Base-by-base conservation (phyloP, 345 rosid genomes). In the Nephelium lappaceum region DNA sequence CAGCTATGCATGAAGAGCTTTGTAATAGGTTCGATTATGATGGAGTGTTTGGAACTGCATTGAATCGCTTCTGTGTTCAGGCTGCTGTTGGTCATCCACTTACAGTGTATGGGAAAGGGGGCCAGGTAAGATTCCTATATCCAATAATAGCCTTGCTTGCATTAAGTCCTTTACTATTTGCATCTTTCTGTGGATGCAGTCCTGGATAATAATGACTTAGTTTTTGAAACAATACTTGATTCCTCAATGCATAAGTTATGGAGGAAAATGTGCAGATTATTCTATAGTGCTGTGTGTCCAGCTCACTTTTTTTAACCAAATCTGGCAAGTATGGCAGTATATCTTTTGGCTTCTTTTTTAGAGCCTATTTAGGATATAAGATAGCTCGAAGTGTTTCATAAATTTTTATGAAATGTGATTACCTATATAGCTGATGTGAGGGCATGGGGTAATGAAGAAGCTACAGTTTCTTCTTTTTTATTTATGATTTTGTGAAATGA, bases 71-170 rank as follows among this genome's bases (percentile, higher is more conserved):
- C 73, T 96, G 98, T 73, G 97, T 96, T 78, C 99, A 96, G 85
- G 98, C 99, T 23, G 97, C 99, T 70, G 90, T 92, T 31, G 97
- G 96, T 43, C 99, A 93, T 81, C 97, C 98, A 9, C 97, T 93
- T 69, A 96, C 99, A 1, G 95, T 96, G 57, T 96, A 96, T 53
- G 99, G 99, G 67, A 96, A 93, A 86, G 98, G 99, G 39, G 99
- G 98, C 69, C 99, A 93, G 97, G 99, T 95, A 83, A 84, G 77
- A 55, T 25, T 76, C 11, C 61, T 76, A 71, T 76, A 53, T 63
- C 78, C 58, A 16, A 42, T 36, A 21, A 38, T 53, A 39, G 16
- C 57, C 23, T 61, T 19, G 25, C 58, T 43, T 3, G 3, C 11
- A 10, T 38, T 1, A 19, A 57, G 16, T 49, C 19, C 14, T 60